These are phyloP conservation scores for Fraxinus anomala DNA, from an alignment of 257 asterid genomes.

Conservation along the genomic window DNA sequence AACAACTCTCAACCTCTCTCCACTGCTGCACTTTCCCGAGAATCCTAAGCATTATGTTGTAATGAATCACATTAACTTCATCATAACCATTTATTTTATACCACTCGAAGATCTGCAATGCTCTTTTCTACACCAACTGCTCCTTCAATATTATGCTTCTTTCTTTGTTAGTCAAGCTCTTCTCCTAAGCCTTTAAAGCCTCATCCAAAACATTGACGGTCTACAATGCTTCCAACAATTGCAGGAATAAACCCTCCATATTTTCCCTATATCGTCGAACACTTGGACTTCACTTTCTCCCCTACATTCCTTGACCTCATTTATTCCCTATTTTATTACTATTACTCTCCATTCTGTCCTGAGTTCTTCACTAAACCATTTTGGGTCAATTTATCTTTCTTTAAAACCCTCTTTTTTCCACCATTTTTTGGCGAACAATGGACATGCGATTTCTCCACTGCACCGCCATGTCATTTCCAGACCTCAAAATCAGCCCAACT, in stretches of 20 bases:
- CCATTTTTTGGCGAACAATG: constrained; percentile 19
- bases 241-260: constrained; percentile 82
- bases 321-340: constrained; percentile 8
- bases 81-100: constrained; percentile 67
- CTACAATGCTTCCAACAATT: constrained; percentile 72
- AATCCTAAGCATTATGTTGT: constrained; percentile 73
- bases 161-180: constrained; percentile 77
- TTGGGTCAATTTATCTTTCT: constrained; percentile 23
- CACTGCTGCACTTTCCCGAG: constrained; percentile 72
- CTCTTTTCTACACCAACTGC: constrained; percentile 81
- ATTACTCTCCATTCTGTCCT: constrained; percentile 19
- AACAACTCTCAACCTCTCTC: constrained; percentile 68
- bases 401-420: constrained; percentile 17
- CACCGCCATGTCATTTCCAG: constrained; percentile 31
- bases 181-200: constrained; percentile 79
- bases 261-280: constrained; percentile 85
- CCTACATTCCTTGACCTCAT: constrained; percentile 9
- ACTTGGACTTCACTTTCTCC: constrained; percentile 45
- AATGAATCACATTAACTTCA: constrained; percentile 88
- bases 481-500: constrained; percentile 26
- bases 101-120: constrained; percentile 87
- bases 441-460: constrained; percentile 20
- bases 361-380: constrained; percentile 27
- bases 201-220: constrained; percentile 57
- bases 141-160: constrained; percentile 85